Evolutionary conservation across 441 rosid species (phyloP).

Genomic region (Gossypium schwendimanii): DNA sequence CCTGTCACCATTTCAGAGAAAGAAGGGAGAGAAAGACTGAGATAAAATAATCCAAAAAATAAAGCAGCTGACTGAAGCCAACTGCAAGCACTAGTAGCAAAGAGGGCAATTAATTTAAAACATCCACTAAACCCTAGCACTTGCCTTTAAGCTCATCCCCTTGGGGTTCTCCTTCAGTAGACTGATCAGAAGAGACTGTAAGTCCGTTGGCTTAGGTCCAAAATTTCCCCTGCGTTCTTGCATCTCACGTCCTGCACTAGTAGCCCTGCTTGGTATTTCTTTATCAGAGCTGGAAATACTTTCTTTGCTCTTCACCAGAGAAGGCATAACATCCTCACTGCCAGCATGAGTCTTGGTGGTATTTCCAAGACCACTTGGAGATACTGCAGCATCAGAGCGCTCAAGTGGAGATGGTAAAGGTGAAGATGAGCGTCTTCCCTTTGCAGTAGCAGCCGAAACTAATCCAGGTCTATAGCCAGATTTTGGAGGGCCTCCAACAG

Average conservation of each 20-base stretch:
- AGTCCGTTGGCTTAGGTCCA: constrained; percentile 48
- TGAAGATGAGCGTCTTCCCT: constrained; percentile 58
- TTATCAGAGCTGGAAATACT: constrained; percentile 40
- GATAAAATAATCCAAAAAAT: not conserved
- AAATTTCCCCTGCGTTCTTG: constrained; percentile 34
- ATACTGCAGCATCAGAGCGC: constrained; percentile 43
- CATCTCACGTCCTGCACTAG: constrained; percentile 35
- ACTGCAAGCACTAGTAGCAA: constrained; percentile 5
- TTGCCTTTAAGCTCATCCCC: constrained; percentile 85
- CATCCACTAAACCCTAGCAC: constrained; percentile 10
- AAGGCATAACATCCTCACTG: constrained; percentile 34
- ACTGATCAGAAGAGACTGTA: constrained; percentile 52
- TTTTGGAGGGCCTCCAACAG: constrained; percentile 47
- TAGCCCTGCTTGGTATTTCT: constrained; percentile 39
- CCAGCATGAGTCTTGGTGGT: constrained; percentile 32
- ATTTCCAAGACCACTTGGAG: constrained; percentile 50
- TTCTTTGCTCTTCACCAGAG: constrained; percentile 46
- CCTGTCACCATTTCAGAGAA: constrained; percentile 33
- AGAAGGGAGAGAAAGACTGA: constrained; percentile 14
- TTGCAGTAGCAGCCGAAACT: constrained; percentile 36
- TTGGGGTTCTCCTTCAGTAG: constrained; percentile 64
- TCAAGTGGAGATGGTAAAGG: constrained; percentile 68
- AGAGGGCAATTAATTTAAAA: constrained; percentile 4
- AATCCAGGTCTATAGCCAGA: constrained; percentile 45
- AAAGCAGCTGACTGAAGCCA: not conserved